These are phyloP conservation scores for Maudiozyma humilis DNA, from an alignment of 1,139 yeast species.

Conservation along the genomic window DNA sequence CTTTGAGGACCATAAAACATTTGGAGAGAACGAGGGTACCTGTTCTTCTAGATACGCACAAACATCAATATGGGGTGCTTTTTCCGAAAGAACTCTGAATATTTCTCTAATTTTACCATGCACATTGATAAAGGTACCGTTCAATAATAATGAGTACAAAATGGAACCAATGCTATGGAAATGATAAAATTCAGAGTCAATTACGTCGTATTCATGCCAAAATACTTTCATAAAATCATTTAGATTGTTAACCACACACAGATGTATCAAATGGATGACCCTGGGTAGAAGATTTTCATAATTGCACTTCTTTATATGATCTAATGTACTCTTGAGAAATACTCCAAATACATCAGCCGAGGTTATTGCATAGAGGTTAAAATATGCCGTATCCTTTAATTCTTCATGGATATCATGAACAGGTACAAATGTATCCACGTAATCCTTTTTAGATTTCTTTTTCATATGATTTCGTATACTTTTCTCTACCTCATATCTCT, in stretches of 20 bases:
- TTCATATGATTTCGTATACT: conserved; percentile 27
- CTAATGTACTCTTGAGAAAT: conserved; percentile 44
- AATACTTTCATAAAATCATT: conserved; percentile 25
- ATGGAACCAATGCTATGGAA: conserved; percentile 39
- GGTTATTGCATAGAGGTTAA: conserved; percentile 40
- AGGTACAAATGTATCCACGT: conserved; percentile 41
- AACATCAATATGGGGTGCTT: conserved; percentile 28
- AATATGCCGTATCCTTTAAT: conserved; percentile 35
- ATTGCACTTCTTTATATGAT: conserved; percentile 37
- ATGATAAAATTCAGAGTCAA: conserved; percentile 36
- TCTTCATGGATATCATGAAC: conserved; percentile 36
- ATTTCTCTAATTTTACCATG: conserved; percentile 52
- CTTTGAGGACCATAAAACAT: conserved; percentile 20
- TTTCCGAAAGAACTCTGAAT: conserved; percentile 34
- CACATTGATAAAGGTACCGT: conserved; percentile 36
- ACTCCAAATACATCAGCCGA: conserved; percentile 44
- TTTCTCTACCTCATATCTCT: conserved; percentile 65
- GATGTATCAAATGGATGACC: conserved; percentile 60
- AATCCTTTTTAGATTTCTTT: conserved; percentile 33
- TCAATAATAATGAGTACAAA: conserved; percentile 38
- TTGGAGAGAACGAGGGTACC: conserved; percentile 29
- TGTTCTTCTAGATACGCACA: conserved; percentile 30
- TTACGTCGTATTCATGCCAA: conserved; percentile 33
- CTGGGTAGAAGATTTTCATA: conserved; percentile 52
- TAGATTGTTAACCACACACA: conserved; percentile 36